Base-by-base conservation (phyloP, 108 stramenopile species). In the Epithemia pelagica region DNA sequence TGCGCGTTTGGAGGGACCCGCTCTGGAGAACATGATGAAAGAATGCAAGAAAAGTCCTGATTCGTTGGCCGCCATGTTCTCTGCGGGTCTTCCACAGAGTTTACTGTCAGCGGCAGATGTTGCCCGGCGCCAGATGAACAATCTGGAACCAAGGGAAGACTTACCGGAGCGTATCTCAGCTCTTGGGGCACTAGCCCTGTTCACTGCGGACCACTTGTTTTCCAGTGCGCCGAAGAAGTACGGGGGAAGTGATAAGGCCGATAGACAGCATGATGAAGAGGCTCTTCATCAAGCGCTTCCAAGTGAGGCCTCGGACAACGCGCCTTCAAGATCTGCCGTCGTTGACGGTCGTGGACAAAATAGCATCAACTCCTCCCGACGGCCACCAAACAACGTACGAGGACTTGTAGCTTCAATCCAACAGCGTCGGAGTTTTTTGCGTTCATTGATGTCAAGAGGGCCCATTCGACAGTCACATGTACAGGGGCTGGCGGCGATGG, bases 21-120 rank as follows among this genome's bases (percentile, higher is more conserved):
- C 79, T 0, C 73, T 80, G 27, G 68, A 73, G 52, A 52, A n/a
- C 10, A 62, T 76, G 2, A 58, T 58, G 0, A 76, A 70, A 23
- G 79, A 80, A 52, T 80, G 75, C 61, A 63, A 70, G n/a, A 80
- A 70, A 51, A 71, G 52, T 30, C 15, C 67, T 23, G 60, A 59
- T 33, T 54, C 72, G 10, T 55, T 80, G 25, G 52, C 72, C 28
- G 29, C 37, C 15, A 28, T 80, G 8, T 75, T 76, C 59, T 70
- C 66, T 28, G 66, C 70, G 5, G 75, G 72, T 18, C 60, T 80
- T 19, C 62, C 75, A 2, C 53, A 69, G 2, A 52, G 26, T 27
- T 61, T 73, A 10, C 28, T 73, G 23, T 21, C 52, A 24, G 75
- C 79, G 21, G 51, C 70, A 18, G 67, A 75, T 30, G 10, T 59